These are phyloP conservation scores for Trichomonascus vanleenenianus DNA, from an alignment of 805 yeast genomes.

Conservation along the genomic window DNA sequence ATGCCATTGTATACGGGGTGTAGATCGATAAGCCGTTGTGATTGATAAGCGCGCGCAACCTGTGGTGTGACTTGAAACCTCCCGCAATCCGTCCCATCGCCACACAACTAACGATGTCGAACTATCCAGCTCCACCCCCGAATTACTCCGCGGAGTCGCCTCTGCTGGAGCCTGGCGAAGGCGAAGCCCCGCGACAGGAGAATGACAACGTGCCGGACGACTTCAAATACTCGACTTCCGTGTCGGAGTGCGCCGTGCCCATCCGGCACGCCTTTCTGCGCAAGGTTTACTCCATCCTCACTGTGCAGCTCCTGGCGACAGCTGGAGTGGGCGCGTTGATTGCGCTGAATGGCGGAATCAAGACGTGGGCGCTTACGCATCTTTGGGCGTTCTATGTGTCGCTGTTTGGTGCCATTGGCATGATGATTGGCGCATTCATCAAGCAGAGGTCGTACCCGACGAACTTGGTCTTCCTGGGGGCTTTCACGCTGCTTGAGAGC, in stretches of 20 bases:
- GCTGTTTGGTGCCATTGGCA: slow-evolving; percentile 51
- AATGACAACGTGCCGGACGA: slow-evolving; percentile 41
- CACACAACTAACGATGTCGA: not conserved
- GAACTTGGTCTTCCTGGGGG: slow-evolving; percentile 50
- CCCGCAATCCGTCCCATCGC: no score
- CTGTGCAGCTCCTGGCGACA: slow-evolving; percentile 57
- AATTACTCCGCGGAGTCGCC: slow-evolving; percentile 9
- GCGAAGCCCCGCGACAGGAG: slow-evolving; percentile 10
- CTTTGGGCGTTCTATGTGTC: slow-evolving; percentile 53
- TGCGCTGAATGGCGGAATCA: slow-evolving; percentile 36
- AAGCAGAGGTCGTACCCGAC: slow-evolving; percentile 63
- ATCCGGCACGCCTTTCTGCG: slow-evolving; percentile 69
- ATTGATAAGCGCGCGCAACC: no score
- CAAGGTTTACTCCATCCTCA: slow-evolving; percentile 67
- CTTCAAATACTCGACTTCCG: slow-evolving; percentile 73
- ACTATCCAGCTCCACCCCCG: slow-evolving; percentile 7
- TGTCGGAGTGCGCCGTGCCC: slow-evolving; percentile 68
- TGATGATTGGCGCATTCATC: slow-evolving; percentile 54
- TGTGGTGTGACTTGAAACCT: no score
- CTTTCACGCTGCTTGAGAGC: slow-evolving; percentile 70
- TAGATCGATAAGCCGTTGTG: no score
- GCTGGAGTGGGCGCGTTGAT: slow-evolving; percentile 49
- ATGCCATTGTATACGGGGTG: no score
- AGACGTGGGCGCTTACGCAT: slow-evolving; percentile 49
- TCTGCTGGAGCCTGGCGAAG: slow-evolving; percentile 17